These are phyloP conservation scores for Aspergillus luchuensis DNA, from an alignment of 2,329 filamentous ascomycete species.

Conservation along the genomic window DNA sequence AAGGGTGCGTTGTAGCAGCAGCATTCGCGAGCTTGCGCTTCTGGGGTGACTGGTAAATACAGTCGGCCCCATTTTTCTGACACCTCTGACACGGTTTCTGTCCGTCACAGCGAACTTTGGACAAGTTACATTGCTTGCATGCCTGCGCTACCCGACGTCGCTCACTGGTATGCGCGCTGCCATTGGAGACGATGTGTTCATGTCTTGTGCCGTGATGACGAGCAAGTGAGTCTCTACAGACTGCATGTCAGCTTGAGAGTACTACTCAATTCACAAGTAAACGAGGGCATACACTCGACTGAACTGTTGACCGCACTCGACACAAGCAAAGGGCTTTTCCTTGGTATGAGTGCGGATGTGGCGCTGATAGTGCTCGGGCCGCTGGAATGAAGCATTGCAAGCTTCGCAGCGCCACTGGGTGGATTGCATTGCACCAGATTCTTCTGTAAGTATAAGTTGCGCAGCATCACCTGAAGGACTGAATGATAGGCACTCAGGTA, in stretches of 20 bases:
- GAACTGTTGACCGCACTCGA: neutral
- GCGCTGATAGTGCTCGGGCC: constrained; percentile 8
- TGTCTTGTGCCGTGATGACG: constrained; percentile 1
- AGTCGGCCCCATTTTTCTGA: neutral
- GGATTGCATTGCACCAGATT: neutral
- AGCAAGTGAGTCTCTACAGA: constrained; percentile 1
- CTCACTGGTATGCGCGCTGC: neutral
- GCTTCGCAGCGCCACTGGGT: neutral
- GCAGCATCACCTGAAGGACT: neutral
- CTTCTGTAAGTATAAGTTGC: neutral
- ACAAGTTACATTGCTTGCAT: constrained; percentile 5
- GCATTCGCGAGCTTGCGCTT: neutral
- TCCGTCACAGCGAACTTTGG: constrained; percentile 8
- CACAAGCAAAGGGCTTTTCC: constrained; percentile 4
- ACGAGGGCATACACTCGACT: neutral
- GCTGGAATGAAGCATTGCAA: constrained; percentile 3
- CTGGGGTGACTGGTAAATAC: constrained; percentile 1
- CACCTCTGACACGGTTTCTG: neutral
- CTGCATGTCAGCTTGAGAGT: neutral
- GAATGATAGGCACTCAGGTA: too few species aligned
- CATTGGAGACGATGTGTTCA: neutral
- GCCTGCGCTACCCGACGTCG: constrained; percentile 7
- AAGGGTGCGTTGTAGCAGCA: neutral
- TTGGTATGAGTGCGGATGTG: constrained; percentile 7
- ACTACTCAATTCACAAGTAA: neutral